A percentile compares a stretch with the other conserved stretches of the same genome.
Conservation (phyloP, 1,139 yeast genomes). For the Wickerhamomyces sp. region DNA sequence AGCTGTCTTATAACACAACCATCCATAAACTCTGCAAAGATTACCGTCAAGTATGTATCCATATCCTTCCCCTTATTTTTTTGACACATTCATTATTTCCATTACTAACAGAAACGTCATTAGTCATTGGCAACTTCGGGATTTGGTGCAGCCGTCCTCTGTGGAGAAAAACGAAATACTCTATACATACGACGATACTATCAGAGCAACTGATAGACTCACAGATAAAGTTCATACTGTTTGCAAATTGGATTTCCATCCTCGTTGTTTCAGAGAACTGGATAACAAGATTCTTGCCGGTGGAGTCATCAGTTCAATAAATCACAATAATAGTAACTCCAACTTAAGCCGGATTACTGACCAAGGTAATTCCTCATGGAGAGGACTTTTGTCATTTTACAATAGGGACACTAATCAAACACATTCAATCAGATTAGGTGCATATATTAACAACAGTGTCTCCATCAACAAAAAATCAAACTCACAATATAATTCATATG, state of each 20-base stretch:
- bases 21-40: conserved; percentile 25
- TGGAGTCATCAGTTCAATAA: conserved; percentile 49
- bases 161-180: conserved; percentile 36
- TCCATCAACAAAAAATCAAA: conserved; percentile 41
- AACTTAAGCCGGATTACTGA: conserved; percentile 23
- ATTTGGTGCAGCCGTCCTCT: conserved; percentile 53
- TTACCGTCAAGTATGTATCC: conserved; percentile 31
- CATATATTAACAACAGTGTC: conserved; percentile 82
- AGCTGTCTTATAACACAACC: conserved; percentile 19
- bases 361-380: conserved; percentile 32
- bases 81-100: neutral
- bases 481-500: conserved; percentile 48
- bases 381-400: conserved; percentile 61
- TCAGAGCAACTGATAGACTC: conserved; percentile 40
- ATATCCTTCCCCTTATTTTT: neutral
- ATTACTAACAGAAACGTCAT: conserved; percentile 4
- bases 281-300: conserved; percentile 64
- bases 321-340: conserved; percentile 13
- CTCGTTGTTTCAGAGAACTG: conserved; percentile 64
- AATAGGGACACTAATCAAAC: conserved; percentile 43
- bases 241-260: conserved; percentile 52
- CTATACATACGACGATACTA: conserved; percentile 45
- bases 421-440: conserved; percentile 61
- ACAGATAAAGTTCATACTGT: conserved; percentile 33
- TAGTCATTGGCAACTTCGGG: conserved; percentile 88